A percentile compares a stretch with the other conserved stretches of the same genome.
phyloP scores from a whole-genome alignment of 768 basidiomycete species.

The Mycena venus region DNA sequence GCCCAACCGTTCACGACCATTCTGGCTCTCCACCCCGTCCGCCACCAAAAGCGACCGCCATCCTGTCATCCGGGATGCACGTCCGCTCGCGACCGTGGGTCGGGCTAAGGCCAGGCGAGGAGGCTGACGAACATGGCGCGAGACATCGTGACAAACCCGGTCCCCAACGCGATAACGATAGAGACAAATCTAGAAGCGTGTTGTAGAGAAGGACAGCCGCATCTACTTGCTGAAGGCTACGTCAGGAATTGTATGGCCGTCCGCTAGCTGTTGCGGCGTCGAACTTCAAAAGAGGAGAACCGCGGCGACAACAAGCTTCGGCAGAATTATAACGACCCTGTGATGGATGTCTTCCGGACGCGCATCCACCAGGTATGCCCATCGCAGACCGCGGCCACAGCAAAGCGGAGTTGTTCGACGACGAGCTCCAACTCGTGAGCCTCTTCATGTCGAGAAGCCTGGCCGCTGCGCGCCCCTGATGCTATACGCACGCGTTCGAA shows the following conservation, averaged over 20 bases:
- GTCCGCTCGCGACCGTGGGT: slow-evolving; percentile 93
- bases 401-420: no score
- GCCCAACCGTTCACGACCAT: no score
- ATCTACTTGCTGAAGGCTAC: slow-evolving; percentile 90
- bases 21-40: slow-evolving; percentile 69
- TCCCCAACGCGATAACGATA: no score
- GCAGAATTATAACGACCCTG: no score
- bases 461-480: no score
- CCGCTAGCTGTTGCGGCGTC: slow-evolving; percentile 85
- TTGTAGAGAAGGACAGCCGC: slow-evolving; percentile 86
- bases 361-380: no score
- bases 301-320: no score
- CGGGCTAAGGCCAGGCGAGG: slow-evolving; percentile 74
- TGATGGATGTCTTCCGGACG: no score
- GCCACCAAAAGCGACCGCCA: slow-evolving; percentile 68
- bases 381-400: no score
- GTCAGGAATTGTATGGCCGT: slow-evolving; percentile 86
- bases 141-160: background rate
- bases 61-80: slow-evolving; percentile 87
- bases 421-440: no score
- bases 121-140: slow-evolving; percentile 48
- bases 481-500: no score
- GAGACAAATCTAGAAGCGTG: slow-evolving; percentile 86
- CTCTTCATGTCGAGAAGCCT: no score
- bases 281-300: slow-evolving; percentile 67